Base-by-base conservation (phyloP, 2,329 filamentous ascomycete genomes). In the Chaetomium sp. region DNA sequence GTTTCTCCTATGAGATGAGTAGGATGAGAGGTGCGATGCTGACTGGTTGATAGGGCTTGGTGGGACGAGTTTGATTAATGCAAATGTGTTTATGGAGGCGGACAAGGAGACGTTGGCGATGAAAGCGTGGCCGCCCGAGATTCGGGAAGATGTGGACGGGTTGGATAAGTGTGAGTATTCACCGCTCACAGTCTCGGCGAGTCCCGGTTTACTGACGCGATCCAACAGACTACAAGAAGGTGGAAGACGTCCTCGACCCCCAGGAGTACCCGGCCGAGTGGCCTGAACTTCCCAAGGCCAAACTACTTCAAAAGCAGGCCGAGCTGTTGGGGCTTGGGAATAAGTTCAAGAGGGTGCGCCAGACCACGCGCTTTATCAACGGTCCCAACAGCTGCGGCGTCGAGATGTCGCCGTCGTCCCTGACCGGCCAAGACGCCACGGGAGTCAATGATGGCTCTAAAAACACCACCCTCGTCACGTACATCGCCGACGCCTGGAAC, bases 401-500 rank as follows among this genome's bases (percentile, higher is more conserved):
- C 3, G 79, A 85, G 68, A 88, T 90, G 87, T 77, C 80, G 23
- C 79, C 82, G 0, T 88, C 85, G 0, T 81, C 82, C 0, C 76
- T 87, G 25, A 85, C 85, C 0, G 87, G 87, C 1, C 85, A 88
- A 73, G 88, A 90, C 68, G 76, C 75, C 47, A 89, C 87, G 0
- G 88, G 87, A 0, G 69, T 88, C 64, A 90, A 90, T 69, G 88
- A 90, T 72, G 86, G 86, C 1, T 89, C 85, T 33, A 90, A 90
- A 75, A 89, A 82, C 21, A 87, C 84, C 12, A 89, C 85, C 0
- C 78, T 87, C 1, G 85, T 88, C 45, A 90, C 87, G 0, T 90
- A 90, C 70, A 77, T 90, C 8, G 81, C 85, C 8, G 88, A 90
- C 73, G 87, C 88, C 1, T 90, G 87, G 87, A 88, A 89, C 70